Conservation (phyloP, 805 yeast species). For the Candida palmyrensis region DNA sequence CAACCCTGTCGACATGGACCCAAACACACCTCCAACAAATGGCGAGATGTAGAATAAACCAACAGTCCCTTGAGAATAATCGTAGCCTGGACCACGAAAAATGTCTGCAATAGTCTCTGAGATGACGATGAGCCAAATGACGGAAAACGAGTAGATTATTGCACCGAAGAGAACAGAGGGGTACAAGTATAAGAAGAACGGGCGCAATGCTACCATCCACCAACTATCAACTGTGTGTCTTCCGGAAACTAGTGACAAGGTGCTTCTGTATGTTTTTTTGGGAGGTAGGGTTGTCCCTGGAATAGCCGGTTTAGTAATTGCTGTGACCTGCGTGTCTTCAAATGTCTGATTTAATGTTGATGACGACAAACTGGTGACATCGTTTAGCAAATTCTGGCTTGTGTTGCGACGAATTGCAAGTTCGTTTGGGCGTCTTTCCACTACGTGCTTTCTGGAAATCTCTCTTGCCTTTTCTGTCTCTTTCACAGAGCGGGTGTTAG, state of each 20-base stretch:
- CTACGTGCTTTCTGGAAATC: constrained; percentile 19
- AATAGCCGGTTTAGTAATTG: constrained; percentile 1
- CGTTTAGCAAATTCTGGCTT: constrained; percentile 7
- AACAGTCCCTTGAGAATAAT: constrained; percentile 39
- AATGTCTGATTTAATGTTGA: constrained; percentile 9
- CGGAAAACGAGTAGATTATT: constrained; percentile 49
- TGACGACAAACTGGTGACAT: constrained; percentile 11
- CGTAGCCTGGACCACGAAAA: constrained; percentile 41
- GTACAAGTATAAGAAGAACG: constrained; percentile 45
- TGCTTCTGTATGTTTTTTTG: constrained; percentile 18
- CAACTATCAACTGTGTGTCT: constrained; percentile 44
- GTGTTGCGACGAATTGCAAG: constrained; percentile 19
- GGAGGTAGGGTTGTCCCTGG: constrained; percentile 1
- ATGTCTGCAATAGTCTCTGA: constrained; percentile 52
- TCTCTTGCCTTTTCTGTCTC: constrained; percentile 46
- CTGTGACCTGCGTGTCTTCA: not conserved
- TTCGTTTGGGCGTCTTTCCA: constrained; percentile 24
- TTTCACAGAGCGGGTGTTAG: constrained; percentile 39
- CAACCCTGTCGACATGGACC: constrained; percentile 50
- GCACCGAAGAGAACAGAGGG: constrained; percentile 51
- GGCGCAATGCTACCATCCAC: constrained; percentile 54
- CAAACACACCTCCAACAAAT: constrained; percentile 53
- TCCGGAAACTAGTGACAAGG: constrained; percentile 44
- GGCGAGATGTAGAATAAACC: constrained; percentile 54
- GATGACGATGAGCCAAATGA: constrained; percentile 59